Base-by-base conservation (phyloP, 2,329 filamentous ascomycete genomes). In the Monilinia vaccinii-corymbosi region DNA sequence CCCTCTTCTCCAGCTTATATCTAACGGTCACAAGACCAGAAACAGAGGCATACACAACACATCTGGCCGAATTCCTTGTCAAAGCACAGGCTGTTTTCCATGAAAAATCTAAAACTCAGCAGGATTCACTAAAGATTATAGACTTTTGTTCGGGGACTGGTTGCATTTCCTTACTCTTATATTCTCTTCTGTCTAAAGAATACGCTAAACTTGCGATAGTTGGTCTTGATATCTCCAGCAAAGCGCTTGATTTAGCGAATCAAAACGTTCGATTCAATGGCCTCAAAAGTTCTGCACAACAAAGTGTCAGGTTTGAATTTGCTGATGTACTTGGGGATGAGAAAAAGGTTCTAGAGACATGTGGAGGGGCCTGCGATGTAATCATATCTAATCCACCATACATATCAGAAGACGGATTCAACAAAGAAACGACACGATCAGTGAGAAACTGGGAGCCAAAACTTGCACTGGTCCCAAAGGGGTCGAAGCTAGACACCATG, bases 91-190 rank as follows among this genome's bases (percentile, higher is more conserved):
- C 16, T 31, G 18, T 36, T 38, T 34, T 25, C 18, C 10, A 36
- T 14, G 8, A 46, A 45, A 16, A 13, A n/a, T 16, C 5, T 11
- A n/a, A 32, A n/a, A 32, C 18, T 32, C n/a, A n/a, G 45, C 46
- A 36, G 23, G 42, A 60, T 16, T 3, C 40, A 36, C 67, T 95
- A 14, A 80, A 79, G 14, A 77, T 97, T 45, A 73, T 97, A 10
- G 94, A 99, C 72, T 78, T 97, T 34, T 97, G 94, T 73, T 92
- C 91, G 0, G 94, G 94, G 11, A 90, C 89, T 6, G 94, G 94
- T 5, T 97, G 93, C 74, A 96, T 97, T 64, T 82, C 91, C 0
- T 80, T 97, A 10, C 81, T 90, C 3, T 78, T 96, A 8, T 83
- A 88, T 63, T 77, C 85, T 40, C 78, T 86, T 11, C 79, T 91